A percentile compares a stretch with the other conserved stretches of the same genome.
Evolutionary conservation across 495 filamentous ascomycete genomes (phyloP).

Genomic region (Xylaria acuta): DNA sequence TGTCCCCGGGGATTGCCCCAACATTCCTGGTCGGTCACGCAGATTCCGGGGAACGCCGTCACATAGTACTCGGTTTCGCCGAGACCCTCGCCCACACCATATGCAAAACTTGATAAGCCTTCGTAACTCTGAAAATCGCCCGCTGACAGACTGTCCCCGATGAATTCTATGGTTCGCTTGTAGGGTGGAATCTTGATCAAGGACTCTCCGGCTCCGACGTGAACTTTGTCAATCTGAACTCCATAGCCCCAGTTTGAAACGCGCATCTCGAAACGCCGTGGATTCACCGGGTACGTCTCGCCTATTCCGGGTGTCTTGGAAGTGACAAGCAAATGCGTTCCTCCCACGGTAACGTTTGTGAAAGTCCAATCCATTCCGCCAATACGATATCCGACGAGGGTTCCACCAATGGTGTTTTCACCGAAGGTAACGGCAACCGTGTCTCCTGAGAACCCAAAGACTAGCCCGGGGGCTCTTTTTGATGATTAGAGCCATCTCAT

Average conservation of each 20-base stretch:
- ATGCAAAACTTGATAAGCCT: constrained; percentile 66
- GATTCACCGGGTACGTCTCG: constrained; percentile 47
- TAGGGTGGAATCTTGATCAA: constrained; percentile 60
- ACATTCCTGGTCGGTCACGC: constrained; percentile 63
- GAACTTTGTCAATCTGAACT: constrained; percentile 64
- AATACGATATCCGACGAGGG: constrained; percentile 67
- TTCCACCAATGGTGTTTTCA: constrained; percentile 58
- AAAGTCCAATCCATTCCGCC: constrained; percentile 70
- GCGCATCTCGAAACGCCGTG: constrained; percentile 58
- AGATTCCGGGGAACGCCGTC: constrained; percentile 68
- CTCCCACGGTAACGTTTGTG: constrained; percentile 67
- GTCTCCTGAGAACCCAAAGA: constrained; percentile 69
- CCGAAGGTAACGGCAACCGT: constrained; percentile 70
- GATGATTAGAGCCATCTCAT: neutral
- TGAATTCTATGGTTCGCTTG: constrained; percentile 65
- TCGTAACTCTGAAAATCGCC: constrained; percentile 72
- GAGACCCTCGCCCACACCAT: constrained; percentile 62
- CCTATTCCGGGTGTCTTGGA: constrained; percentile 49
- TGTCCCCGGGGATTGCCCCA: constrained; percentile 63
- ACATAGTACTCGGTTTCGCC: constrained; percentile 70
- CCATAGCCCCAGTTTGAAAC: constrained; percentile 74
- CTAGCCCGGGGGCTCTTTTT: constrained; percentile 63
- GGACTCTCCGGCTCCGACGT: constrained; percentile 54
- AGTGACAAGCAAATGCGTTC: constrained; percentile 66
- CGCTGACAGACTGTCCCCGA: constrained; percentile 64